Evolutionary conservation across 495 filamentous ascomycete species (phyloP), one percentile per base, ranked within the genome.

Genomic region (Xylaria intraflava): DNA sequence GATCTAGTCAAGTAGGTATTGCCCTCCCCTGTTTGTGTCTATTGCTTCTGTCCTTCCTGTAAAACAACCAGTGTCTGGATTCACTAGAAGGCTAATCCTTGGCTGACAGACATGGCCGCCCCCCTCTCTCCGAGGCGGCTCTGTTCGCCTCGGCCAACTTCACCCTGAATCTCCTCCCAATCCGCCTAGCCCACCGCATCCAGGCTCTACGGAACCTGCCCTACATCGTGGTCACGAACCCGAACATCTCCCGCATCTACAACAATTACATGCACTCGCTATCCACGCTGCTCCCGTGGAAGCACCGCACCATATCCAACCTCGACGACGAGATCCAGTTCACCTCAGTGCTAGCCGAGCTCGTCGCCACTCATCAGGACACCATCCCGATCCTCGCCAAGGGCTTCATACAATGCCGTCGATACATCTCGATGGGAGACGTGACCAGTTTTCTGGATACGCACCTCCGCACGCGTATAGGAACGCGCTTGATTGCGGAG

Each of bases 221-320:
- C 1, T 98, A 88, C 69, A 98, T 98, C 62, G 91, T 98, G 41
- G 93, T 98, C 16, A 90, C 92, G 0, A 97, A 97, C 66, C 88
- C 90, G 1, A 87, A 95, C 62, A 88, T 97, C 48, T 84, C 85
- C 27, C 83, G 83, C 57, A 97, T 98, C 51, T 96, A 96, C 72
- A 81, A 87, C 64, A 96, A 95, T 69, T 98, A 98, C 69, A 72
- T 92, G 36, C 90, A 96, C 64, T 95, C 89, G 4, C 76, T 97
- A 1, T 90, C 87, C 4, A 94, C 88, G 3, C 78, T 98, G 6
- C 79, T 96, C 1, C 87, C 89, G 2, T 96, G 89, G 69, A 89
- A 64, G 64, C 86, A 69, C 67, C 82, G 55, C 70, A 84, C 69
- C 44, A 93, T 96, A 50, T 83, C 80, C 50, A 92, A 80, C 3